A percentile compares a stretch with the other conserved stretches of the same genome.
Conservation (phyloP, 805 yeast species). For the Candida ficus region DNA sequence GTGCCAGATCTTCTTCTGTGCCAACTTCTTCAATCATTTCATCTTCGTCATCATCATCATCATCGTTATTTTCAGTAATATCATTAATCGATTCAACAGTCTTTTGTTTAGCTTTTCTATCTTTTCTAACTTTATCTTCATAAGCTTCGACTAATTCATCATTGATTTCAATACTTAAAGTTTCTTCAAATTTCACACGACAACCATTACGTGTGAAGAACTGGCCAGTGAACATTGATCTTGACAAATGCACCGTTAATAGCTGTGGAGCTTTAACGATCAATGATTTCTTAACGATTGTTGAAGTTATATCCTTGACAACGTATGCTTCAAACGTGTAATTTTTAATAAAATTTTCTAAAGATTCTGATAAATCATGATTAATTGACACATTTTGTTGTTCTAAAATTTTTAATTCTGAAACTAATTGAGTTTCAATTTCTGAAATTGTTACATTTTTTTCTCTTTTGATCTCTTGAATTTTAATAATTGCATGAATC, state of each 20-base stretch:
- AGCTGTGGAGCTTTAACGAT: constrained; percentile 65
- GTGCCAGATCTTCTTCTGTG: constrained; percentile 15
- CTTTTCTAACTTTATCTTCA: constrained; percentile 23
- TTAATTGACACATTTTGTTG: constrained; percentile 43
- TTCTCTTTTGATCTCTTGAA: constrained; percentile 24
- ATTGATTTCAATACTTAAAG: constrained; percentile 43
- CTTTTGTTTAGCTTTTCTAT: constrained; percentile 21
- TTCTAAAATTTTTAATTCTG: constrained; percentile 31
- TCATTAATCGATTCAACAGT: neutral
- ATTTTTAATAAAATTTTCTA: constrained; percentile 41
- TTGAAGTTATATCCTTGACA: constrained; percentile 46
- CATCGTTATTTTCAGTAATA: constrained; percentile 29
- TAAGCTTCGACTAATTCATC: constrained; percentile 26
- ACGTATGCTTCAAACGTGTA: constrained; percentile 42
- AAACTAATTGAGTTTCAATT: constrained; percentile 30
- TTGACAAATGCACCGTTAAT: constrained; percentile 75
- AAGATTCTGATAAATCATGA: constrained; percentile 53
- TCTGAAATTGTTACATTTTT: constrained; percentile 13
- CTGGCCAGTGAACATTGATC: constrained; percentile 72
- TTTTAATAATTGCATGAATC: constrained; percentile 35
- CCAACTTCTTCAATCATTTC: constrained; percentile 25
- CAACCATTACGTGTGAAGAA: constrained; percentile 71
- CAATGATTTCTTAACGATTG: constrained; percentile 60
- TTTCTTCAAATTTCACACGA: constrained; percentile 59
- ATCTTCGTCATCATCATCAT: constrained; percentile 54